Base-by-base conservation (phyloP, 805 yeast species). In the Sporopachydermia lactativora region DNA sequence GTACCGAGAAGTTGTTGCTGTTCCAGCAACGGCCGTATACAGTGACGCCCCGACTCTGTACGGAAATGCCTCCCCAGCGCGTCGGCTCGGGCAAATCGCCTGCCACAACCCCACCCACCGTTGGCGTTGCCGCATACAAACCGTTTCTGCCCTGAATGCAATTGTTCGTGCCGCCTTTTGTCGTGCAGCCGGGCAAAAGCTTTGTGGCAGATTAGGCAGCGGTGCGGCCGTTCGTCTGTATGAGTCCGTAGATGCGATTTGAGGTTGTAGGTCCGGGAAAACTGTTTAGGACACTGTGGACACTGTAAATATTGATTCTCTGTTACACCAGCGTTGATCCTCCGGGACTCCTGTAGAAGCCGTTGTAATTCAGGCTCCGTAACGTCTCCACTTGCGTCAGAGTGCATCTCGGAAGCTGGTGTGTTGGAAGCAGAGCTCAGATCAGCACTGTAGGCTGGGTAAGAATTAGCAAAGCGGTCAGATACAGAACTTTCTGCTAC, bases 181-280 rank as follows among this genome's bases (percentile, higher is more conserved):
- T 81, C 92, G 52, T 81, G 89, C 42, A 77, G 75, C 15, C 92
- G 64, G 2, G 89, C 86, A 65, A 81, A 81, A 5, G 76, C 71
- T 53, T 77, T 75, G 15, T 70, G 63, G 54, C 92, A 81, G 41
- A 65, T 64, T 15, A 69, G 57, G 53, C 92, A 81, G 37, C 68
- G 67, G 59, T 64, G 80, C 4, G 92, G 92, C 42, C 78, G 72
- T 39, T 77, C 88, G 38, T 70, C 67, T 3, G 84, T 76, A 55
- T 81, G 98, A 0, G 97, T 89, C 43, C 96, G 66, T 53, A 82
- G 63, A 60, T 89, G 98, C 0, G 95, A 83, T 49, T 89, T 84
- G 48, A 89, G 65, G 54, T 92, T 92, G 58, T 92, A 92, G 0
- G 96, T 95, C 42, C 97, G 64, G 2, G 97, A 89, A 56, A 89